Percentiles rank a stretch among this genome's conserved stretches.
phyloP scores from a whole-genome alignment of 352 stramenopile genomes.

The Phytophthora parvispora region DNA sequence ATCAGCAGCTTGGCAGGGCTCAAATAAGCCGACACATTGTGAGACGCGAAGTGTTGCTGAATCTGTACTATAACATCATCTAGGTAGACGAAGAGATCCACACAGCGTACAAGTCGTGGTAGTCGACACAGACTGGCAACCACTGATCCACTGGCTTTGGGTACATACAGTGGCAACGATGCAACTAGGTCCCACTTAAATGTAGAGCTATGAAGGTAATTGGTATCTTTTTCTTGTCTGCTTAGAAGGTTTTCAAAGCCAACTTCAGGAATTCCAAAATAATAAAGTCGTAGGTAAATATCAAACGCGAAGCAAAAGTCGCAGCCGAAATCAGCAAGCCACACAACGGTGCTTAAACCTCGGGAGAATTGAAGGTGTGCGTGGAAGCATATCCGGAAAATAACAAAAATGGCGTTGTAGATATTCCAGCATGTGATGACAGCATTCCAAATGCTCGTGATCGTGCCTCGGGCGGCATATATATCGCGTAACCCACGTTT shows the following conservation, averaged over 20 bases:
- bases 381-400: constrained; percentile 83
- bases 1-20: constrained; percentile 77
- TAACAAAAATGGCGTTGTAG: constrained; percentile 73
- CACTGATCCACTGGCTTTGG: constrained; percentile 15
- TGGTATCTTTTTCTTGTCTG: constrained; percentile 37
- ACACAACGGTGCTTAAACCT: constrained; percentile 32
- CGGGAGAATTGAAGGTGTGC: constrained; percentile 47
- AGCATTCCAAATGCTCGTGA: constrained; percentile 30
- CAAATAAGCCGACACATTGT: constrained; percentile 78
- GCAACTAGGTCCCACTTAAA: constrained; percentile 68
- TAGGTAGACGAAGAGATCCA: constrained; percentile 63
- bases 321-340: constrained; percentile 56
- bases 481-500: constrained; percentile 10
- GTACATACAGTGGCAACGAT: constrained; percentile 64
- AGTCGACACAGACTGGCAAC: constrained; percentile 60
- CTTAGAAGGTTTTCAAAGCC: constrained; percentile 57
- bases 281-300: constrained; percentile 83
- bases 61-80: constrained; percentile 77
- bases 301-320: constrained; percentile 66
- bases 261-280: constrained; percentile 64
- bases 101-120: constrained; percentile 63
- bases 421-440: constrained; percentile 75
- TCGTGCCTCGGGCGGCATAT: constrained; percentile 31
- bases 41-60: constrained; percentile 69
- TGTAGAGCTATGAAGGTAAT: constrained; percentile 51